Base-by-base conservation (phyloP, 2,329 filamentous ascomycete genomes). In the Harringtonia lauricola region DNA sequence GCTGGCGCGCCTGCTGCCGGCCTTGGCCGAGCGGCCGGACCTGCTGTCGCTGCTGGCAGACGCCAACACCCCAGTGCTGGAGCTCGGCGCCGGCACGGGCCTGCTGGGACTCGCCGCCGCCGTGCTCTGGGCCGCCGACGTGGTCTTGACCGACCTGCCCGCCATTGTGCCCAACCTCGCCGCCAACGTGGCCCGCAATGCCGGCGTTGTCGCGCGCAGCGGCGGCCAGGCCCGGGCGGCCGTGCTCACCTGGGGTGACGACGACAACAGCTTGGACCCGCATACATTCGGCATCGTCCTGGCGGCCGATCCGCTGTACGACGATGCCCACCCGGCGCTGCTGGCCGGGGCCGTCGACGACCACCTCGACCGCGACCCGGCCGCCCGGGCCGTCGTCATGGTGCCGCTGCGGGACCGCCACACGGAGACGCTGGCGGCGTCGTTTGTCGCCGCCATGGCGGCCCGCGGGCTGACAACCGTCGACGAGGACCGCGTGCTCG, bases 11-110 rank as follows among this genome's bases (percentile, higher is more conserved):
- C 78, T 84, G 21, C 72, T 96, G 22, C 66, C 47, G 7, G 30
- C 22, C 2, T 35, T 50, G 34, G 43, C 42, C 5, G 36, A 2
- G 4, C 15, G 10, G 4, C 35, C 34, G 4, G 14, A 21, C 18
- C 26, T 35, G 39, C 10, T 3, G 8, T 13, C 13, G 8, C 13
- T 34, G 18, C 24, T 18, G 13, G 29, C 29, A 24, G 18, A 4
- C 22, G 4, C 24, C 24, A 26, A 26, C 7, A 26, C 33, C 62
- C 57, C 8, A 15, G 65, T 79, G 1, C 70, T 96, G 9, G 90
- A 96, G 58, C 72, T 96, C 2, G 92, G 90, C 4, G 81, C 90
- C 0, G 90, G 92, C 0, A 96, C 90, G 0, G 90, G 90, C 0
- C 72, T 98, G n/a, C 75, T 95, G 10, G 92, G 92, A 0, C 68